phyloP scores from a whole-genome alignment of 1,284 basidiomycete species.

The Volvariella surrecta region DNA sequence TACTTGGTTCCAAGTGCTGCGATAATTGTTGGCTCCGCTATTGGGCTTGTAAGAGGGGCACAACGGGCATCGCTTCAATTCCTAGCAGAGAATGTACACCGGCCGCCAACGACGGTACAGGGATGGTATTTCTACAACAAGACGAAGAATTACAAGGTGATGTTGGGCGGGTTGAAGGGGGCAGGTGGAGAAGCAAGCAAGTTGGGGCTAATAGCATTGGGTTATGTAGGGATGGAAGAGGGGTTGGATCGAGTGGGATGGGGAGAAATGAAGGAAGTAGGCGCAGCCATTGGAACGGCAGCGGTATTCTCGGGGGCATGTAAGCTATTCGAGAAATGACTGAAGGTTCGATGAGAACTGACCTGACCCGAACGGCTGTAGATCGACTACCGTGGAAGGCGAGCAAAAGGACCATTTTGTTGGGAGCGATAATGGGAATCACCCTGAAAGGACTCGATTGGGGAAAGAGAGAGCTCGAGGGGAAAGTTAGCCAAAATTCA shows the following conservation, averaged over 20 bases:
- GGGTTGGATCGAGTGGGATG: conserved; percentile 42
- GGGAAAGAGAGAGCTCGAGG: conserved; percentile 19
- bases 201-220: conserved; percentile 46
- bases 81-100: conserved; percentile 62
- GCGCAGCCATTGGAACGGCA: conserved; percentile 58
- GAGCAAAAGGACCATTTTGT: conserved; percentile 36
- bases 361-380: conserved; percentile 17
- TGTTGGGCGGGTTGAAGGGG: conserved; percentile 63
- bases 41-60: conserved; percentile 66
- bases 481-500: conserved; percentile 9
- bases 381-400: conserved; percentile 53
- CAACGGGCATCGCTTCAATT: conserved; percentile 49
- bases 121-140: conserved; percentile 93
- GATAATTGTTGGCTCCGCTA: conserved; percentile 48
- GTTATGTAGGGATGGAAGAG: conserved; percentile 67
- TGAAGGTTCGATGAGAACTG: conserved; percentile 6
- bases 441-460: conserved; percentile 44
- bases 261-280: conserved; percentile 45
- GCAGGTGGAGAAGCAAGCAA: conserved; percentile 50
- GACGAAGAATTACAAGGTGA: conserved; percentile 82
- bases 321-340: conserved; percentile 32
- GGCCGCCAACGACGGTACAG: conserved; percentile 69
- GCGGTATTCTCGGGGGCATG: conserved; percentile 51
- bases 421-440: conserved; percentile 47
- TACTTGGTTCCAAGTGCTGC: conserved; percentile 47